Conservation (phyloP, 495 filamentous ascomycete genomes). For the Talaromyces liani region DNA sequence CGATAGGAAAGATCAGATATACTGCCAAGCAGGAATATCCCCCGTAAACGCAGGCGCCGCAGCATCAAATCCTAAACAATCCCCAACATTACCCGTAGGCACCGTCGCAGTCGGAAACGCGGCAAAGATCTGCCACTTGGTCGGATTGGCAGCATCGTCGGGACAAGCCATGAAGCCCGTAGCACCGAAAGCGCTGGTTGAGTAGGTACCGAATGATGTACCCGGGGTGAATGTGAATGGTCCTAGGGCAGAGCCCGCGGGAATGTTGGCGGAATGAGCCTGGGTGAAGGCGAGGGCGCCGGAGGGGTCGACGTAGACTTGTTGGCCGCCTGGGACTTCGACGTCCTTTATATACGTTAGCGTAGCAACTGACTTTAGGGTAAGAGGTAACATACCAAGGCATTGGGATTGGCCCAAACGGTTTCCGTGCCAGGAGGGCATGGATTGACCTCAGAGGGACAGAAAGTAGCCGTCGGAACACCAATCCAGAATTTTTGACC, state of each 20-base stretch:
- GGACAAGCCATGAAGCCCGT: conserved; percentile 40
- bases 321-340: conserved; percentile 58
- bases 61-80: conserved; percentile 36
- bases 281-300: conserved; percentile 54
- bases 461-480: conserved; percentile 31
- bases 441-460: conserved; percentile 16
- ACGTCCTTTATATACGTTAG: conserved; percentile 26
- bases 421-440: conserved; percentile 40
- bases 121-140: conserved; percentile 39
- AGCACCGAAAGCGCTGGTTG: conserved; percentile 24
- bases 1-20: conserved; percentile 17
- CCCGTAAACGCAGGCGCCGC: conserved; percentile 21
- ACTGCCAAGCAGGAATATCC: conserved; percentile 34
- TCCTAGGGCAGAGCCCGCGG: conserved; percentile 39
- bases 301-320: conserved; percentile 48
- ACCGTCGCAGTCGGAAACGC: conserved; percentile 31
- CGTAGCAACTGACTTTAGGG: no score
- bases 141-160: conserved; percentile 8
- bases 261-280: conserved; percentile 52
- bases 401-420: conserved; percentile 30
- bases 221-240: conserved; percentile 33
- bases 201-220: conserved; percentile 20
- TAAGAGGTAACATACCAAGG: conserved; percentile 21
- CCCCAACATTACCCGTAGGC: conserved; percentile 25
- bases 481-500: conserved; percentile 36